phyloP scores from a whole-genome alignment of 768 basidiomycete species.

The Suillus decipiens region DNA sequence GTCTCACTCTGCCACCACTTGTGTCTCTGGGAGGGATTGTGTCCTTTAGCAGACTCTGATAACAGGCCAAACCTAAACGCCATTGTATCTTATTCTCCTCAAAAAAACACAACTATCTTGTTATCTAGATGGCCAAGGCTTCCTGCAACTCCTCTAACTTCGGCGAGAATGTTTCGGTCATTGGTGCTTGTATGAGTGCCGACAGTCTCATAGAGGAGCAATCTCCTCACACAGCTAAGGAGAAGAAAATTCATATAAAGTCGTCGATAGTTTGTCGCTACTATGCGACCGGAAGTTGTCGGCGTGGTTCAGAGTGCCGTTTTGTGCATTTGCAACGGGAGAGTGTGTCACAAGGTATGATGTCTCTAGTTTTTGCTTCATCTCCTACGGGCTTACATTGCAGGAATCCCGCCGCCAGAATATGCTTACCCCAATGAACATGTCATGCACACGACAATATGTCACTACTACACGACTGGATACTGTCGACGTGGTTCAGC shows the following conservation, averaged over 20 bases:
- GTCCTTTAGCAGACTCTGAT: background rate
- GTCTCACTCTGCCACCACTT: constrained; percentile 6
- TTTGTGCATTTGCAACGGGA: constrained; percentile 23
- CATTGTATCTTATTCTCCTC: background rate
- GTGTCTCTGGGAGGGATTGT: constrained; percentile 12
- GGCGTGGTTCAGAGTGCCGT: constrained; percentile 30
- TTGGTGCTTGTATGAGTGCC: background rate
- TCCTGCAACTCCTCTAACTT: background rate
- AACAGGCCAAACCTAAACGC: background rate
- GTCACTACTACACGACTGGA: constrained; percentile 19
- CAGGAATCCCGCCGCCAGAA: background rate
- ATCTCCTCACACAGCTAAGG: background rate
- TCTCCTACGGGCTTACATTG: background rate
- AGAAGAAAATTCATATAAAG: background rate
- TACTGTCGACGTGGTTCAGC: constrained; percentile 28
- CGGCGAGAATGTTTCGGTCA: background rate
- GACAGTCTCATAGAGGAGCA: background rate
- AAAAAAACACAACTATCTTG: background rate
- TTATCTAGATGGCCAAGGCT: background rate
- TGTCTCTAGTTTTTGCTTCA: background rate
- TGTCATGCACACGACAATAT: background rate
- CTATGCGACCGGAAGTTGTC: constrained; percentile 26
- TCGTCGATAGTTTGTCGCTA: constrained; percentile 23
- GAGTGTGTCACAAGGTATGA: background rate
- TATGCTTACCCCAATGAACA: background rate